These are phyloP conservation scores for Monascus ruber DNA, from an alignment of 2,329 filamentous ascomycete genomes.

Conservation along the genomic window DNA sequence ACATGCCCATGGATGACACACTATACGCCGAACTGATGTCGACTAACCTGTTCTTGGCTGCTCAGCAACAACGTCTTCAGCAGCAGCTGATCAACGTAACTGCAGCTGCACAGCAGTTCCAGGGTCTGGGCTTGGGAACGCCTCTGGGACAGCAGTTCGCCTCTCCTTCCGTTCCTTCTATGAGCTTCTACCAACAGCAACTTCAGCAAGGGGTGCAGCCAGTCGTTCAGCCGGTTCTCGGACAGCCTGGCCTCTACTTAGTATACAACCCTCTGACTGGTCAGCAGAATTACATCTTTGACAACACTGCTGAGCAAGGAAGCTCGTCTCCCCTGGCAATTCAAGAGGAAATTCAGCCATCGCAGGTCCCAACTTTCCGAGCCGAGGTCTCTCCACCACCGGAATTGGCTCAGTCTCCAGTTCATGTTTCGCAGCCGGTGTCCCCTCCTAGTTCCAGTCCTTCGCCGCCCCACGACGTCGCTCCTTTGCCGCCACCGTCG, in stretches of 20 bases:
- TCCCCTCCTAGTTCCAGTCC: constrained; percentile 52
- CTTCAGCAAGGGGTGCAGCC: constrained; percentile 56
- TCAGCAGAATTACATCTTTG: constrained; percentile 70
- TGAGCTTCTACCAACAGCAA: constrained; percentile 54
- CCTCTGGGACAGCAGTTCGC: constrained; percentile 35
- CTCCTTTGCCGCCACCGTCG: constrained; percentile 74
- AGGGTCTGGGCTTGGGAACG: constrained; percentile 57
- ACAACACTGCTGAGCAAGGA: constrained; percentile 48
- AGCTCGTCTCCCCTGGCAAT: constrained; percentile 17
- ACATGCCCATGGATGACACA: constrained; percentile 70
- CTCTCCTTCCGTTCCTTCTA: constrained; percentile 41
- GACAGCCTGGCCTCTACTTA: constrained; percentile 65
- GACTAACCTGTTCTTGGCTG: constrained; percentile 82
- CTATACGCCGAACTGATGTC: constrained; percentile 81
- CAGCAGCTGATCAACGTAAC: constrained; percentile 83
- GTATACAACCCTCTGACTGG: constrained; percentile 80
- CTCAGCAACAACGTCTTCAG: constrained; percentile 89
- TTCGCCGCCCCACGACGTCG: constrained; percentile 56
- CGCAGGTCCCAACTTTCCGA: constrained; percentile 53
- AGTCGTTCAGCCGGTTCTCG: constrained; percentile 50
- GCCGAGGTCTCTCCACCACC: constrained; percentile 75
- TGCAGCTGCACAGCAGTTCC: constrained; percentile 70
- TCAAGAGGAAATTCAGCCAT: constrained; percentile 33
- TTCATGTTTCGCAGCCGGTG: constrained; percentile 53
- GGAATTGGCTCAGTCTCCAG: constrained; percentile 44